These are phyloP conservation scores for Debaryomyces singareniensis DNA, from an alignment of 1,139 yeast genomes.

Conservation along the genomic window DNA sequence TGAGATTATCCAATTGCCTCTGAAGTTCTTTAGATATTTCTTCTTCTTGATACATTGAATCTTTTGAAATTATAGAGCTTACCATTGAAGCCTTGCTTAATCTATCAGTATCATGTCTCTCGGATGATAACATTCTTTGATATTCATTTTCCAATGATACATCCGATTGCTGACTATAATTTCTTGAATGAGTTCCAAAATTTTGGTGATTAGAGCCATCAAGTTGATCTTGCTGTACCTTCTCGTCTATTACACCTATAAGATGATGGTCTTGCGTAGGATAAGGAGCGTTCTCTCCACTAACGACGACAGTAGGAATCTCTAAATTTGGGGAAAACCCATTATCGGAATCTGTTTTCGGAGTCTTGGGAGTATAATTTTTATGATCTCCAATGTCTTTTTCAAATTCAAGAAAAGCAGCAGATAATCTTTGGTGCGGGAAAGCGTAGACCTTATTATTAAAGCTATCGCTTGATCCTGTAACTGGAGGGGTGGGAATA, in stretches of 20 bases:
- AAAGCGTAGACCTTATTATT: not conserved
- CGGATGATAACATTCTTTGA: constrained; percentile 19
- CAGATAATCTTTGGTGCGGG: constrained; percentile 17
- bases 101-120: constrained; percentile 9
- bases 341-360: constrained; percentile 5
- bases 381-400: constrained; percentile 23
- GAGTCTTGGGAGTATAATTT: constrained; percentile 11
- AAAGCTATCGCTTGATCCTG: constrained; percentile 1
- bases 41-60: constrained; percentile 25
- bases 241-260: too few species aligned
- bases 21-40: constrained; percentile 36
- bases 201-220: constrained; percentile 6
- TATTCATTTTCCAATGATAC: constrained; percentile 18
- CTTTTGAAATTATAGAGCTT: constrained; percentile 39
- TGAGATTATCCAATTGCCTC: constrained; percentile 33
- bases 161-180: constrained; percentile 5
- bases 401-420: constrained; percentile 25
- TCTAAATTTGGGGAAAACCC: not conserved
- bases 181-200: constrained; percentile 7
- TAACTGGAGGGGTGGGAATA: constrained; percentile 3
- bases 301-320: not conserved
- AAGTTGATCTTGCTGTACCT: too few species aligned
- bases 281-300: not conserved
- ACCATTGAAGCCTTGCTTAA: constrained; percentile 37
- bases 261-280: not conserved